Evolutionary conservation across 1,139 yeast species (phyloP).

Genomic region (Kodamaea plutei): DNA sequence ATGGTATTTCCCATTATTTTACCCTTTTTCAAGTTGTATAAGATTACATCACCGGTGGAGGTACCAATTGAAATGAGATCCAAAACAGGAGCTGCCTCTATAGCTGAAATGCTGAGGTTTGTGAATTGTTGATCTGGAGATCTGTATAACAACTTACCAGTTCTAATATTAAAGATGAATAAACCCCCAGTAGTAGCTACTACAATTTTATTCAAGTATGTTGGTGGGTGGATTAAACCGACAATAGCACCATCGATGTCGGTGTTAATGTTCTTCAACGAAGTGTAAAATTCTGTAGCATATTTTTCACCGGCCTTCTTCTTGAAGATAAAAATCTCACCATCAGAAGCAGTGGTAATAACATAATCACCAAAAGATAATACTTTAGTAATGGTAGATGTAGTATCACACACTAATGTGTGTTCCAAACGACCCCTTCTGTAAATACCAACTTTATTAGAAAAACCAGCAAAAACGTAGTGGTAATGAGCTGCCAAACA

Average conservation of each 20-base stretch:
- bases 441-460: constrained; percentile 67
- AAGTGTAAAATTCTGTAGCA: constrained; percentile 65
- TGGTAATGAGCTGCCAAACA: constrained; percentile 80
- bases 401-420: constrained; percentile 38
- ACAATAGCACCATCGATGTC: constrained; percentile 65
- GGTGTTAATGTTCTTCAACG: constrained; percentile 48
- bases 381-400: constrained; percentile 43
- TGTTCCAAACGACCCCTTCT: constrained; percentile 77
- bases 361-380: constrained; percentile 77
- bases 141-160: constrained; percentile 68
- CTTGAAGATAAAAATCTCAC: constrained; percentile 60
- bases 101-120: constrained; percentile 48
- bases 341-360: constrained; percentile 52
- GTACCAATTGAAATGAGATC: constrained; percentile 82
- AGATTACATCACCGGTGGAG: constrained; percentile 57
- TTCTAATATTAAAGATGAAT: constrained; percentile 66
- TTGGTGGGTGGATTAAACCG: constrained; percentile 77
- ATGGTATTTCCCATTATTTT: constrained; percentile 48
- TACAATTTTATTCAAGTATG: constrained; percentile 84
- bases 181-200: constrained; percentile 66
- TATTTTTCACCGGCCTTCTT: constrained; percentile 46
- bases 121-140: constrained; percentile 48
- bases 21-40: constrained; percentile 71
- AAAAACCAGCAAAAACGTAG: constrained; percentile 76
- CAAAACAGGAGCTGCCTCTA: constrained; percentile 82